Base-by-base conservation (phyloP, 257 asterid genomes). In the Salvia hispanica region DNA sequence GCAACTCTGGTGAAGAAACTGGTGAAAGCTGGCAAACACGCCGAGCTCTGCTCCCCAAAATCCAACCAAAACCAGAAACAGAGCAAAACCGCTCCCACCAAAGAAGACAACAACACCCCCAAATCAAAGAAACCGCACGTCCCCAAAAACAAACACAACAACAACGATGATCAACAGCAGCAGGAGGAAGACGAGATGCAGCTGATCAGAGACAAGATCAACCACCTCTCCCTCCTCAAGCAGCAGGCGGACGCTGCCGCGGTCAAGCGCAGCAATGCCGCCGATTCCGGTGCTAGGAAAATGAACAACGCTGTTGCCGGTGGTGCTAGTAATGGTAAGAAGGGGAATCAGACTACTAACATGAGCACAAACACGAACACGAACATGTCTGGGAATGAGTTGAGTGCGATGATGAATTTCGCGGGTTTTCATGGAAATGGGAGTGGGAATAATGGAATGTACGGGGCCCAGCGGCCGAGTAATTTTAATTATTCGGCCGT, bases 391-490 rank as follows among this genome's bases (percentile, higher is more conserved):
- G 85, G 50, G 15, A 83, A 83, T 44, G 91, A 80, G 62, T 66
- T 89, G 4, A 83, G 66, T 39, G 13, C 77, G 1, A 76, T 87
- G 86, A 89, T 87, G 92, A 83, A 82, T 74, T 84, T 83, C 62
- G 96, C 91, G 42, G 89, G 95, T 6, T 83, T 87, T 37, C 81
- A 85, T 67, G 92, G 85, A 8, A 76, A 80, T 18, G 82, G 82
- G 1, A 74, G 43, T 42, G 71, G 64, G 16, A 53, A 73, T 18
- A 13, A 25, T 25, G 31, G 31, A 2, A 25, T 25, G 31, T 25
- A 25, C 2, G 31, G 31, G 31, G 31, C 31, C 2, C 31, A 25
- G 31, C 31, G 31, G 48, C 65, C 65, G 5, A 61, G 64, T 67
- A 72, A 66, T 33, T 73, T 58, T 25, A 25, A 25, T 13, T 58